Evolutionary conservation across 2,329 filamentous ascomycete species (phyloP).

Genomic region (Tolypocladium tundrense): DNA sequence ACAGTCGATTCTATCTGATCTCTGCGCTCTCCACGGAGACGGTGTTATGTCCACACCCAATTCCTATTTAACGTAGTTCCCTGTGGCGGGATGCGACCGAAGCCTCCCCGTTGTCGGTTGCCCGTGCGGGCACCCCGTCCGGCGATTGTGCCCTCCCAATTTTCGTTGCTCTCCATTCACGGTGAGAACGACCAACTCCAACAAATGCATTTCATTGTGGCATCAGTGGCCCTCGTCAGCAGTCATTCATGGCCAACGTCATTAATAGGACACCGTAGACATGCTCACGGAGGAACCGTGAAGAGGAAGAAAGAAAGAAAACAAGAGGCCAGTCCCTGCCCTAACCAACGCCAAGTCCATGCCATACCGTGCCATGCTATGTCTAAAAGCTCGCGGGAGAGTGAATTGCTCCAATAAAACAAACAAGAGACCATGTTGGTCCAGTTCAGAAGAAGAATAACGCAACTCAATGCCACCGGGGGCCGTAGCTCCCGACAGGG

Average conservation of each 20-base stretch:
- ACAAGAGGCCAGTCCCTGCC: constrained; percentile 3
- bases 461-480: not conserved
- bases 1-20: constrained; percentile 12
- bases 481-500: not conserved
- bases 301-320: not conserved
- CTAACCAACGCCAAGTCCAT: constrained; percentile 20
- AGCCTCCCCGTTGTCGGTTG: not conserved
- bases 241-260: not conserved
- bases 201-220: not conserved
- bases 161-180: not conserved
- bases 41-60: not conserved
- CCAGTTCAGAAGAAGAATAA: not conserved
- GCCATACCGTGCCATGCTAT: constrained; percentile 17
- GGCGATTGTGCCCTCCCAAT: no score
- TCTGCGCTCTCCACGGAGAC: not conserved
- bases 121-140: no score
- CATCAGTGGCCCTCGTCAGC: not conserved
- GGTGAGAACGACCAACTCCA: not conserved
- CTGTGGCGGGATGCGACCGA: not conserved
- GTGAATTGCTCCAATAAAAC: constrained; percentile 7
- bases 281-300: not conserved
- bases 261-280: not conserved
- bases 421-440: constrained; percentile 3
- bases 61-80: not conserved
- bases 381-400: constrained; percentile 7